Conservation (phyloP, 495 filamentous ascomycete genomes). For the Penicillium angulare region DNA sequence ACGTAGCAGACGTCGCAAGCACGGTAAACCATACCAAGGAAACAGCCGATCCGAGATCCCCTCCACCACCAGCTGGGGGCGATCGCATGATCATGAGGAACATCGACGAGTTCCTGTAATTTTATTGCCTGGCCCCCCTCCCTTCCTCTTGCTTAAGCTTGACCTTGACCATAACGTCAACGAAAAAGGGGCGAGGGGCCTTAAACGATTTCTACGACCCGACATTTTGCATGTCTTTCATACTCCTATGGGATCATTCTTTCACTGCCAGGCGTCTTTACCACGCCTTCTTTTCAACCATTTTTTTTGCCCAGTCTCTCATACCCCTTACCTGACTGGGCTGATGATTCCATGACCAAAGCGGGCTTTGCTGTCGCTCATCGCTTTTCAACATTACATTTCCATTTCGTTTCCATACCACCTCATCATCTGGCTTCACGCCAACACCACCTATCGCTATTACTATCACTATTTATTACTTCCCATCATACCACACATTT, state of each 20-base stretch:
- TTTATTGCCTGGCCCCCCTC: conserved; percentile 6
- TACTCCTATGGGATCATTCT: conserved; percentile 14
- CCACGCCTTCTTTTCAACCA: conserved; percentile 10
- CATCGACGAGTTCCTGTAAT: conserved; percentile 53
- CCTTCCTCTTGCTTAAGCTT: not conserved
- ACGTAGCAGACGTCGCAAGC: conserved; percentile 26
- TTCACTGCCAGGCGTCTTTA: conserved; percentile 9
- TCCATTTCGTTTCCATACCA: too few species aligned
- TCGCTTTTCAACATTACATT: conserved; percentile 14
- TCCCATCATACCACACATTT: too few species aligned
- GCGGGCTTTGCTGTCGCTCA: conserved; percentile 49
- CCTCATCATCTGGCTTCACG: too few species aligned
- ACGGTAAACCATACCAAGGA: conserved; percentile 29
- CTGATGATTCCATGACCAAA: conserved; percentile 44
- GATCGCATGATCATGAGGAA: conserved; percentile 53
- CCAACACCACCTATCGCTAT: conserved; percentile 6
- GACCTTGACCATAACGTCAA: not conserved
- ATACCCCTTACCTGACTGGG: conserved; percentile 25
- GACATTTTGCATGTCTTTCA: conserved; percentile 24
- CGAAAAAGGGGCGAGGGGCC: conserved; percentile 5
- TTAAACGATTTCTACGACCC: conserved; percentile 39
- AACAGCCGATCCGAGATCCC: conserved; percentile 49
- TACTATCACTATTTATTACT: not conserved
- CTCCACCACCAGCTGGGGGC: conserved; percentile 43
- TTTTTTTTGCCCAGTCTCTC: conserved; percentile 21